phyloP scores from a whole-genome alignment of 805 yeast genomes.

The Candida yuanshanica region DNA sequence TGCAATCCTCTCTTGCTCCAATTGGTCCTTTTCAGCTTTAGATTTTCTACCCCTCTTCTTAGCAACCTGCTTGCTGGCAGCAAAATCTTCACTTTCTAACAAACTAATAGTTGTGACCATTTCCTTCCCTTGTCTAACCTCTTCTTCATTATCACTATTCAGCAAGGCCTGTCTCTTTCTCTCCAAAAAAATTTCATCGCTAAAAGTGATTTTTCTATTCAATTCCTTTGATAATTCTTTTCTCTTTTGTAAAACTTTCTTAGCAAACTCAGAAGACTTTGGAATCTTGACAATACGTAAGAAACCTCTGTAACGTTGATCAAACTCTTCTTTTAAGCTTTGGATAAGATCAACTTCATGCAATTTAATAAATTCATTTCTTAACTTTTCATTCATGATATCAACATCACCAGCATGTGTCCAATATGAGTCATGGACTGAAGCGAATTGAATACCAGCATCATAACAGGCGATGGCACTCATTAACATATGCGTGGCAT shows the following conservation, averaged over 20 bases:
- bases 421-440: constrained; percentile 98
- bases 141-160: constrained; percentile 44
- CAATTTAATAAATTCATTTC: constrained; percentile 74
- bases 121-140: constrained; percentile 41
- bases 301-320: constrained; percentile 68
- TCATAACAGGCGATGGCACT: constrained; percentile 77
- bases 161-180: constrained; percentile 52
- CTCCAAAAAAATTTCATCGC: constrained; percentile 74
- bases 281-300: constrained; percentile 56
- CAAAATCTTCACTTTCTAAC: constrained; percentile 22
- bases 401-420: constrained; percentile 88
- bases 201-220: constrained; percentile 50
- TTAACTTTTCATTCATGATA: constrained; percentile 58
- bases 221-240: constrained; percentile 39
- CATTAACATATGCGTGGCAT: constrained; percentile 94
- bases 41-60: constrained; percentile 13
- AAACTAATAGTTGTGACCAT: constrained; percentile 72
- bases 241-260: constrained; percentile 44
- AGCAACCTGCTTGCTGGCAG: constrained; percentile 3
- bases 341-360: constrained; percentile 71
- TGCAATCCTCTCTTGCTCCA: constrained; percentile 23
- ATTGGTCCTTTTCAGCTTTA: constrained; percentile 5
- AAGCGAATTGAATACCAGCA: constrained; percentile 67
- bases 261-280: constrained; percentile 44
- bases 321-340: constrained; percentile 72